Percentiles rank a stretch among this genome's conserved stretches.
phyloP scores from a whole-genome alignment of 2,329 filamentous ascomycete genomes.

The Penicillium hordei region DNA sequence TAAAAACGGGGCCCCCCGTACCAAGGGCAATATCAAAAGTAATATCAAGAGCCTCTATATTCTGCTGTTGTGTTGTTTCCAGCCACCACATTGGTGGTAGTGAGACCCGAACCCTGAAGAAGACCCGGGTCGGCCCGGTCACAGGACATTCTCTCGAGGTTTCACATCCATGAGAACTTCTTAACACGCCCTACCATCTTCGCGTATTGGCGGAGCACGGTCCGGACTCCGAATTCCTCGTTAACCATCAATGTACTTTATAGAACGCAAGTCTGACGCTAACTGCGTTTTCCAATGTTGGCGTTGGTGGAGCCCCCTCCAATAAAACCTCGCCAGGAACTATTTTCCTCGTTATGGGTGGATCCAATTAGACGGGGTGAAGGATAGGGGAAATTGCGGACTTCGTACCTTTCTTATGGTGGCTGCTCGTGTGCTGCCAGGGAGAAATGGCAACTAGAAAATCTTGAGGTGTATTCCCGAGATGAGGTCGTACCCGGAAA shows the following conservation, averaged over 20 bases:
- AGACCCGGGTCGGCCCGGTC: neutral
- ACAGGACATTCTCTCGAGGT: neutral
- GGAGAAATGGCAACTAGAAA: neutral
- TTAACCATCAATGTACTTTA: neutral
- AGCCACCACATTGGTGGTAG: neutral
- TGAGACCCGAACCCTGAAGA: neutral
- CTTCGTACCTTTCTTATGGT: neutral
- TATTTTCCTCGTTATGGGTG: conserved; percentile 3
- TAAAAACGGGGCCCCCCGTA: no score
- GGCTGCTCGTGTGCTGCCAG: neutral
- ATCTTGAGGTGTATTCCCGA: neutral
- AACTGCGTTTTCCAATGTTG: neutral
- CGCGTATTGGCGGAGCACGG: neutral
- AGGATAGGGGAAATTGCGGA: neutral
- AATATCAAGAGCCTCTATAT: neutral
- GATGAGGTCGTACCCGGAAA: neutral
- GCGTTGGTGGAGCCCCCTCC: conserved; percentile 1
- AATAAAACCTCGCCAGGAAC: conserved; percentile 5
- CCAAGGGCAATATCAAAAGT: neutral
- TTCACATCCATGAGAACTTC: neutral
- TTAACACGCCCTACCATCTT: neutral
- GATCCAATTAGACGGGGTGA: conserved; percentile 5
- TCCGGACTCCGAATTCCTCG: neutral
- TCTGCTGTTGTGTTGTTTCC: neutral
- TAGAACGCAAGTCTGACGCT: neutral